A percentile compares a stretch with the other conserved stretches of the same genome.
phyloP scores from a whole-genome alignment of 1,284 basidiomycete genomes.

The Ganoderma leucocontextum region DNA sequence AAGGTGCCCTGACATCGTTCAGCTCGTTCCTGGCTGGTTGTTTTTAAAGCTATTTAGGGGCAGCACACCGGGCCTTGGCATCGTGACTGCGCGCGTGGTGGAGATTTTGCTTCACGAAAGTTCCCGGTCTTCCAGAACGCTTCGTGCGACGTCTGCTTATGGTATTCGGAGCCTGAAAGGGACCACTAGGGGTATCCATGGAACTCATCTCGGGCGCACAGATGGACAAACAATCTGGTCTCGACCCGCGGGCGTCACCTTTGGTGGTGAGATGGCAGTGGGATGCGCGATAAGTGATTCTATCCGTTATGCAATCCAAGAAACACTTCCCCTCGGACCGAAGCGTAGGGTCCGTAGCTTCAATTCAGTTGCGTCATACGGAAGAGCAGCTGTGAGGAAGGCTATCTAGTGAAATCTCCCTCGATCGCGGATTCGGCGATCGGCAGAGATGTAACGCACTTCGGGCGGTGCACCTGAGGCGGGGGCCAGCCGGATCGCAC shows the following conservation, averaged over 20 bases:
- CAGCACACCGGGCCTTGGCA: neutral
- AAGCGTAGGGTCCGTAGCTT: neutral
- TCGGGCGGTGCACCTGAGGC: neutral
- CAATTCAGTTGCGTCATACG: neutral
- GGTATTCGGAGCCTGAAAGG: no score
- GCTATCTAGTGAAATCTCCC: neutral
- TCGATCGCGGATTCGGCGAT: neutral
- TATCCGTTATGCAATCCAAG: neutral
- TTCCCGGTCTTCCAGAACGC: conserved; percentile 31
- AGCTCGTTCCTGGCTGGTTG: neutral
- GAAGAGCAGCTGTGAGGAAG: neutral
- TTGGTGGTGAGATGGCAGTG: neutral
- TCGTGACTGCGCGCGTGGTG: conserved; percentile 11
- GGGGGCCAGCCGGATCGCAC: neutral
- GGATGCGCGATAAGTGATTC: neutral
- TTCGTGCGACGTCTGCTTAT: conserved; percentile 16
- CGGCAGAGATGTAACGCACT: neutral
- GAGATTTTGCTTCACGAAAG: conserved; percentile 23
- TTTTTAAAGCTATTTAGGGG: neutral
- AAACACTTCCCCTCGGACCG: neutral
- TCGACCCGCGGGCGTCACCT: conserved; percentile 1
- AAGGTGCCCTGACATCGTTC: neutral
- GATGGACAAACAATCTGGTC: conserved; percentile 10
- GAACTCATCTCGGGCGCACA: neutral
- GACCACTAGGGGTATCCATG: neutral